phyloP scores from a whole-genome alignment of 2,329 filamentous ascomycete species.

The Rhexocercosporidium sp. region DNA sequence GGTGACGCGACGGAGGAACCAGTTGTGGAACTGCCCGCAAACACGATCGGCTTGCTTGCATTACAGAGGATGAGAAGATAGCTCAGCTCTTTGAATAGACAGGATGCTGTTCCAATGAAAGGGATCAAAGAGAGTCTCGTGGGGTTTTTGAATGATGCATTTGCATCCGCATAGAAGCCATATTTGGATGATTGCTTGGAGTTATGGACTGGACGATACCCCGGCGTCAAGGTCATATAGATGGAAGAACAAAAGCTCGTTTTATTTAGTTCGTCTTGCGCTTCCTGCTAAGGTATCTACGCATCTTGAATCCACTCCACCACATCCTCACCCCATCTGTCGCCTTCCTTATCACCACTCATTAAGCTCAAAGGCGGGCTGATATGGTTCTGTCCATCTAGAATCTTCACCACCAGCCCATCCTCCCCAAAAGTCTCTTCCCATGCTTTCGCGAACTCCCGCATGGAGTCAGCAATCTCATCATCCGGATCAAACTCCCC shows the following conservation, averaged over 20 bases:
- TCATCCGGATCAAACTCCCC: slow-evolving; percentile 37
- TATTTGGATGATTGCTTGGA: slow-evolving; percentile 9
- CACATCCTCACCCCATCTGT: slow-evolving; percentile 39
- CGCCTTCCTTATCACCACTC: slow-evolving; percentile 37
- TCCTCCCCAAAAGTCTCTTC: slow-evolving; percentile 35
- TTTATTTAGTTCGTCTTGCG: too few species aligned
- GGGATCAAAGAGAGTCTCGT: slow-evolving; percentile 68
- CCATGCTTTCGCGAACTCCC: slow-evolving; percentile 36
- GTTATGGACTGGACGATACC: slow-evolving; percentile 29
- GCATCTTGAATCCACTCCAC: slow-evolving; percentile 36
- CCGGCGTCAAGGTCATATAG: slow-evolving; percentile 4
- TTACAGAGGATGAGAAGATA: slow-evolving; percentile 79
- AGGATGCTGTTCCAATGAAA: slow-evolving; percentile 62
- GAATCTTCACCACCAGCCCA: slow-evolving; percentile 25
- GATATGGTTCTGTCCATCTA: slow-evolving; percentile 42
- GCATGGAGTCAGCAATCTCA: slow-evolving; percentile 26
- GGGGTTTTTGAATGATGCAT: slow-evolving; percentile 68
- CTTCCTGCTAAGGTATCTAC: too few species aligned
- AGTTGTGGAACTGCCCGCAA: slow-evolving; percentile 67
- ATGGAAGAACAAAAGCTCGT: slow-evolving; percentile 1
- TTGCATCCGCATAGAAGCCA: slow-evolving; percentile 48
- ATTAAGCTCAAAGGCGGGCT: slow-evolving; percentile 35
- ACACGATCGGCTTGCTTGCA: slow-evolving; percentile 72
- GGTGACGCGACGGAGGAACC: slow-evolving; percentile 50
- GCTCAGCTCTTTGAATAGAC: slow-evolving; percentile 76